Conservation (phyloP, 2,329 filamentous ascomycete species). For the Stagonosporopsis chrysanthemi region DNA sequence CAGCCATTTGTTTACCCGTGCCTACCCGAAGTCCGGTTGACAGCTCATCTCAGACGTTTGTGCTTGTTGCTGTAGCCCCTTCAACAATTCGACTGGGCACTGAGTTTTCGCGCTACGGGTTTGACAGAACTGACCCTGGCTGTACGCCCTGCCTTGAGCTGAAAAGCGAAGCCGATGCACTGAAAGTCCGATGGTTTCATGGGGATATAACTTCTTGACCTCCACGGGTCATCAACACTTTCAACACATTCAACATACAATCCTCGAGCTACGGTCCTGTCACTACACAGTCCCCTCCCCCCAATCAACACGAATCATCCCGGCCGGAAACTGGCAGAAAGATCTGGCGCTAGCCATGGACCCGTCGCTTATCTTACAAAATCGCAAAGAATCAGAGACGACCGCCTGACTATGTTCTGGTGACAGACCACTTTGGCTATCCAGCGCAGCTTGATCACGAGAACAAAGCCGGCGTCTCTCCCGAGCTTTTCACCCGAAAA, state of each 20-base stretch:
- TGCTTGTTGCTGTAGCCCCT: background rate
- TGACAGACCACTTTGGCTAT: slow-evolving; percentile 5
- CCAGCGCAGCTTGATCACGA: slow-evolving; percentile 9
- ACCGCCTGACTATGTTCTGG: background rate
- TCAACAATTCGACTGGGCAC: background rate
- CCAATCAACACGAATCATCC: background rate
- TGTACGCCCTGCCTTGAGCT: slow-evolving; percentile 3
- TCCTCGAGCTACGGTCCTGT: background rate
- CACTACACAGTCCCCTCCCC: background rate
- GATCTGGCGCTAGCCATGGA: background rate
- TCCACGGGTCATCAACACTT: background rate
- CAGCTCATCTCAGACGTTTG: slow-evolving; percentile 11
- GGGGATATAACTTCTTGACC: slow-evolving; percentile 8
- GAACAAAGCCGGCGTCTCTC: slow-evolving; percentile 14
- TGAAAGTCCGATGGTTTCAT: slow-evolving; percentile 5
- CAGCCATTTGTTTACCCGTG: background rate
- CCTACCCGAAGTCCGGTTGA: background rate
- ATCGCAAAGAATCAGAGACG: background rate
- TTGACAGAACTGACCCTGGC: slow-evolving; percentile 1
- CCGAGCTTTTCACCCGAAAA: background rate
- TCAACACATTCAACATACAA: background rate
- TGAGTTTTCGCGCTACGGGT: slow-evolving; percentile 3
- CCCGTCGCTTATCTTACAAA: background rate
- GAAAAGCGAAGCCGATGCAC: slow-evolving; percentile 10
- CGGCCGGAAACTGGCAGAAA: background rate